Evolutionary conservation across 2,329 filamentous ascomycete genomes (phyloP).

Genomic region (Plenodomus lindquistii): DNA sequence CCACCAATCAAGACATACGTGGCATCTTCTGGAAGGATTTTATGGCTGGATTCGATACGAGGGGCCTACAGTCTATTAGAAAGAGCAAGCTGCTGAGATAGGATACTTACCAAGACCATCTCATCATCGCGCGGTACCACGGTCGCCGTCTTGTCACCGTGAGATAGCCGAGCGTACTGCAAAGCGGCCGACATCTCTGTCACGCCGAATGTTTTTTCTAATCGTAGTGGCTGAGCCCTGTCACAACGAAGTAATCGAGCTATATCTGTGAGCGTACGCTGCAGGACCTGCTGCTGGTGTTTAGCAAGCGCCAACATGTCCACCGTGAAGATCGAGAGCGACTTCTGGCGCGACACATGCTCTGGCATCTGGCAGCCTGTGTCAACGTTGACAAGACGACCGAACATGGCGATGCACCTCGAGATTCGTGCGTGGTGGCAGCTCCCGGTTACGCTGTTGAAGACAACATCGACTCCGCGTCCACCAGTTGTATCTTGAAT

Average conservation of each 20-base stretch:
- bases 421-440: constrained; percentile 43
- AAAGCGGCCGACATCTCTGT: constrained; percentile 17
- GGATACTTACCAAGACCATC: constrained; percentile 21
- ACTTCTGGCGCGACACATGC: constrained; percentile 10
- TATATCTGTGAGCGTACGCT: constrained; percentile 20
- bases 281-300: constrained; percentile 16
- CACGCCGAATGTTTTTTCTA: constrained; percentile 13
- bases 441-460: constrained; percentile 31
- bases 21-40: constrained; percentile 15
- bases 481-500: constrained; percentile 30
- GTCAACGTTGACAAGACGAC: constrained; percentile 17
- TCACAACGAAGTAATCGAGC: constrained; percentile 19
- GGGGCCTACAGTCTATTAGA: constrained; percentile 10
- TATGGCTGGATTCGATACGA: constrained; percentile 7
- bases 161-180: constrained; percentile 12
- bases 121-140: constrained; percentile 23
- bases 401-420: constrained; percentile 48
- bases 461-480: constrained; percentile 42
- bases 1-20: constrained; percentile 33
- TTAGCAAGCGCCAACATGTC: constrained; percentile 14
- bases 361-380: not conserved
- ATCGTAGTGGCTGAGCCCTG: constrained; percentile 12
- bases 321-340: constrained; percentile 15
- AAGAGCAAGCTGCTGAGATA: not conserved
- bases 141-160: constrained; percentile 16